Evolutionary conservation across 805 yeast species (phyloP).

Genomic region (Ogataea minuta): DNA sequence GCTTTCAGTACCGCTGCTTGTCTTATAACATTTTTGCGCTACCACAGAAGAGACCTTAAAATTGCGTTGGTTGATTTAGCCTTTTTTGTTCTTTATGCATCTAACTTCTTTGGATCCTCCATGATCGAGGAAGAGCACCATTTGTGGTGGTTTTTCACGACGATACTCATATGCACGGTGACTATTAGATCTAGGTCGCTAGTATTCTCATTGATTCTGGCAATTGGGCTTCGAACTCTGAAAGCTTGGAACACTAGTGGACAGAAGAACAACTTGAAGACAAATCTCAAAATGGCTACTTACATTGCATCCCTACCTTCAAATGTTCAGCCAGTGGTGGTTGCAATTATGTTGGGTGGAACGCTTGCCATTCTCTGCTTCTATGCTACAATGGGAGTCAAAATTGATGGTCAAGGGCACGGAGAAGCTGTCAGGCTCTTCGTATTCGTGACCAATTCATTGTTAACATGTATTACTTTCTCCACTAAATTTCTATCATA

Average conservation of each 20-base stretch:
- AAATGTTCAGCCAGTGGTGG: conserved; percentile 23
- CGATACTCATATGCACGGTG: conserved; percentile 31
- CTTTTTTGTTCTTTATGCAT: conserved; percentile 40
- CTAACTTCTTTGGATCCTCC: conserved; percentile 79
- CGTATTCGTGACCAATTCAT: conserved; percentile 46
- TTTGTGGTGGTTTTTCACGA: conserved; percentile 83
- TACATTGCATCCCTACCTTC: conserved; percentile 34
- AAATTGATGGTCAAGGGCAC: neutral
- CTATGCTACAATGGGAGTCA: conserved; percentile 1
- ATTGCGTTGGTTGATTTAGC: conserved; percentile 26
- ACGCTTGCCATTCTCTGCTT: conserved; percentile 20
- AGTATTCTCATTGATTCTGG: conserved; percentile 18
- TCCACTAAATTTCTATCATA: conserved; percentile 29
- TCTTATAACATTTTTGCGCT: conserved; percentile 23
- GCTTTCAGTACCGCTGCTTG: conserved; percentile 32
- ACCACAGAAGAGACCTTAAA: conserved; percentile 15
- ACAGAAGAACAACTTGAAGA: conserved; percentile 63
- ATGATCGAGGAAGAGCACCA: conserved; percentile 95
- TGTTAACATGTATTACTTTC: conserved; percentile 37
- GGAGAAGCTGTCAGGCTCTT: conserved; percentile 17
- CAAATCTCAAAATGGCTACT: conserved; percentile 47
- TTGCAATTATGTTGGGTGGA: conserved; percentile 16
- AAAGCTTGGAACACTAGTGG: conserved; percentile 91
- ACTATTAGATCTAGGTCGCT: conserved; percentile 19
- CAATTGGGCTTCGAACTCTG: conserved; percentile 50